Conservation (phyloP, 73 alveolate species). For the Blepharisma stoltei region DNA sequence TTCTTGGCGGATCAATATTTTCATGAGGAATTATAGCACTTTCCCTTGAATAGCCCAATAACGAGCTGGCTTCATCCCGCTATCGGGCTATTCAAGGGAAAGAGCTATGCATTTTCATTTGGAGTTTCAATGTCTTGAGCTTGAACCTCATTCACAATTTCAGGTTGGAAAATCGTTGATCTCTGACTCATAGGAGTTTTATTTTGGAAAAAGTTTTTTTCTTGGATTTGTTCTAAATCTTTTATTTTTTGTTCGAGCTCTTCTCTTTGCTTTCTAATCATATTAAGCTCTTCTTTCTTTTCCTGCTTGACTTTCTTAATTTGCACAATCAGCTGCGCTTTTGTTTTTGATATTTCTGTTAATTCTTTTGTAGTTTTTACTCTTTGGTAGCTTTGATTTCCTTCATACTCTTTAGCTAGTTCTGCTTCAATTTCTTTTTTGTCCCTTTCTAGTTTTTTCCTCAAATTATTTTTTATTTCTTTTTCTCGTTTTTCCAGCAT, state of each 20-base stretch:
- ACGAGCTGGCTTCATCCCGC: too few relatives aligned
- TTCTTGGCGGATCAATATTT: too few relatives aligned
- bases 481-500: conserved; percentile 18
- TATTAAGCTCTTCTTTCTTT: conserved; percentile 13
- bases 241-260: neutral
- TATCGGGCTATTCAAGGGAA: too few relatives aligned
- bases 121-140: too few relatives aligned
- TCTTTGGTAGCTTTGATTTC: neutral
- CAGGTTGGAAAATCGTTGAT: too few relatives aligned
- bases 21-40: too few relatives aligned
- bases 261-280: conserved; percentile 13
- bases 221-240: neutral
- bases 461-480: neutral
- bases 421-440: conserved; percentile 28
- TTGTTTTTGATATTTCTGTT: conserved; percentile 12
- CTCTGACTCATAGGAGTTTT: too few relatives aligned
- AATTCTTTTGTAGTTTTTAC: neutral
- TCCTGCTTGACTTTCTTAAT: conserved; percentile 12
- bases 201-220: too few relatives aligned
- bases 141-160: too few relatives aligned
- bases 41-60: too few relatives aligned
- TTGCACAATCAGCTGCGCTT: conserved; percentile 3
- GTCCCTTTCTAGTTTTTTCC: conserved; percentile 10
- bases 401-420: conserved; percentile 17
- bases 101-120: too few relatives aligned